Evolutionary conservation across 78 protist genomes (phyloP), one percentile per base, ranked within the genome.

Genomic region (Chrysochromulina parva): DNA sequence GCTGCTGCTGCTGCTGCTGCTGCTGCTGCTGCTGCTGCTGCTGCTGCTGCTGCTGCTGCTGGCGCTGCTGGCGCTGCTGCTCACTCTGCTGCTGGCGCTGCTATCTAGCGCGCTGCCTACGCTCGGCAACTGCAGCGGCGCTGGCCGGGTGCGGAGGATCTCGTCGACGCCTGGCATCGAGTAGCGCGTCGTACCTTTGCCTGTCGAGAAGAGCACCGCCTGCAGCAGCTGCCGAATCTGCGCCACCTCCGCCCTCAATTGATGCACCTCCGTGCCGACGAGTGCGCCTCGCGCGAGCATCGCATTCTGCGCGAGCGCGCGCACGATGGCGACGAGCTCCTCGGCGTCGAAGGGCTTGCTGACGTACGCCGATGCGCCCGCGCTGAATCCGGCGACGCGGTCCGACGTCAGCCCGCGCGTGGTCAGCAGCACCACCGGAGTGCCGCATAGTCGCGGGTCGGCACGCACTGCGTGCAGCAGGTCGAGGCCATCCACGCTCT

Each of bases 291-390:
- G 53, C 4, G 38, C 9, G 14, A 69, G 50, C 53, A 69, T 3
- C 16, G 78, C 78, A 50, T 69, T 50, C 13, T 9, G 24, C 13
- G 50, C 57, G 19, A 50, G 57, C 55, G 55, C 26, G 55, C 16
- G 5, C 19, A 6, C 22, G 14, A 47, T 1, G 0, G 84, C 84
- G 84, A 74, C 48, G 58, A 74, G 84, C 84, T 74, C 84, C 0
- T 74, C 84, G 13, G 84, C n/a, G 17, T 74, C 84, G 58, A 74
- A 74, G 6, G 84, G 84, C n/a, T 74, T 74, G 55, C 38, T 74
- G 57, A 74, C 11, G n/a, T 74, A 74, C 58, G 84, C 84, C 28
- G 55, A 50, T 13, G 52, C 54, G 19, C 84, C 84, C 14, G 84
- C 84, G 16, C 7, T 2, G 84, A 50, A 50, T 19, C 84, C 84